Evolutionary conservation across 805 yeast genomes (phyloP), one percentile per base, ranked within the genome.

Genomic region (Cyberlindnera americana): DNA sequence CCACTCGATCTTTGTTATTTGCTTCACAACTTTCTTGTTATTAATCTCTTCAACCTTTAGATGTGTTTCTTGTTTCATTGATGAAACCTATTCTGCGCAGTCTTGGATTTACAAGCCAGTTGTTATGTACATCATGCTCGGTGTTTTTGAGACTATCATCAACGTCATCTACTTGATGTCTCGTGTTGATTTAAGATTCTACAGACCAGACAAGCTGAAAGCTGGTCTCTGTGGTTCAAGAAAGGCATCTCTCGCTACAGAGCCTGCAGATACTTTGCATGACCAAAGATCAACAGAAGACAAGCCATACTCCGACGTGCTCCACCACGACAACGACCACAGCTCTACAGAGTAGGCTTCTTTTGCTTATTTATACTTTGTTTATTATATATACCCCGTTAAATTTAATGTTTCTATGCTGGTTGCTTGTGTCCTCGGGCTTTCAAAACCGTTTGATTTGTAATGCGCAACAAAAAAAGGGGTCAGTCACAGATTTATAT

Each of bases 181-280:
- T 14, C 73, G 95, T 58, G 77, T 81, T 37, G 93, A 84, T 58
- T 67, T 84, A 53, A 71, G 93, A 59, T 84, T 84, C 64, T 84
- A 84, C 70, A 78, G 85, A 61, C 91, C 93, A 14, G 90, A 83
- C 59, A 62, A 59, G 33, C 63, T 76, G 43, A 72, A 69, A 12
- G 37, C 38, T 16, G 36, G 35, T 15, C n/a, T 36, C 24, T 19
- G 33, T 41, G 44, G 37, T 18, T 33, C 47, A 23, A 35, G 40
- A 32, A 26, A 34, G 19, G 24, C 17, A 9, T n/a, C 15, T 18
- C n/a, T n/a, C n/a, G 32, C 13, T 17, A 4, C 6, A 14, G 37
- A 29, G 18, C 15, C 18, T 26, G n/a, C n/a, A n/a, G 44, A 19
- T 4, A 40, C 44, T 3, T 19, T 40, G 26, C 4, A 19, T n/a